These are phyloP conservation scores for Rubia balearica DNA, from an alignment of 305 asterid species.

Conservation along the genomic window DNA sequence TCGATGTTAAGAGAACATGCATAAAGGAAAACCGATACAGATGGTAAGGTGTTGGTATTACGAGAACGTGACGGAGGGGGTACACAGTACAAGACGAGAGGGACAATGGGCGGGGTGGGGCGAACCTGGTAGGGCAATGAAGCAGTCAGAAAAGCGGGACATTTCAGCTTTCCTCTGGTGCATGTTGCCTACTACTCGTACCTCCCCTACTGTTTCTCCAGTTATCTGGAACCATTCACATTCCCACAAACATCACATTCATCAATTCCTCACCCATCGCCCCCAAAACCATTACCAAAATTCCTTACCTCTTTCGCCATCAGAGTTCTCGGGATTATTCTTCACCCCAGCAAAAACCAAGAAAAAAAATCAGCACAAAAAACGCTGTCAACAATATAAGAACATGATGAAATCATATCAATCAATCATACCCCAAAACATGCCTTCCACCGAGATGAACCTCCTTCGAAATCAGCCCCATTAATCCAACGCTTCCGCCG, in stretches of 20 bases:
- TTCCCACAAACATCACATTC: background rate
- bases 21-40: too few species aligned
- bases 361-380: background rate
- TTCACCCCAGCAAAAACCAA: conserved; percentile 6
- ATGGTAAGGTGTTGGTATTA: too few species aligned
- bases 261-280: background rate
- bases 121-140: conserved; percentile 46
- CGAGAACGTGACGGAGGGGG: too few species aligned
- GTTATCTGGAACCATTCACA: conserved; percentile 24
- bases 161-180: conserved; percentile 52
- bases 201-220: conserved; percentile 44
- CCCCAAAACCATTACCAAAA: too few species aligned
- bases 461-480: conserved; percentile 30
- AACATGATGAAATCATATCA: background rate
- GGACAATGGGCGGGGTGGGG: conserved; percentile 5
- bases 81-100: background rate
- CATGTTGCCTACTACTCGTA: conserved; percentile 37
- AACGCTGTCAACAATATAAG: background rate
- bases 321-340: conserved; percentile 34
- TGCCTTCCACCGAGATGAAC: conserved; percentile 36
- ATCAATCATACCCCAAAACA: conserved; percentile 30
- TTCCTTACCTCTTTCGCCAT: conserved; percentile 31
- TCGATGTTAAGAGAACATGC: background rate
- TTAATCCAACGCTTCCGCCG: conserved; percentile 36
- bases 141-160: conserved; percentile 43